Evolutionary conservation across 1,139 yeast species (phyloP).

Genomic region (Yamadazyma sp.): DNA sequence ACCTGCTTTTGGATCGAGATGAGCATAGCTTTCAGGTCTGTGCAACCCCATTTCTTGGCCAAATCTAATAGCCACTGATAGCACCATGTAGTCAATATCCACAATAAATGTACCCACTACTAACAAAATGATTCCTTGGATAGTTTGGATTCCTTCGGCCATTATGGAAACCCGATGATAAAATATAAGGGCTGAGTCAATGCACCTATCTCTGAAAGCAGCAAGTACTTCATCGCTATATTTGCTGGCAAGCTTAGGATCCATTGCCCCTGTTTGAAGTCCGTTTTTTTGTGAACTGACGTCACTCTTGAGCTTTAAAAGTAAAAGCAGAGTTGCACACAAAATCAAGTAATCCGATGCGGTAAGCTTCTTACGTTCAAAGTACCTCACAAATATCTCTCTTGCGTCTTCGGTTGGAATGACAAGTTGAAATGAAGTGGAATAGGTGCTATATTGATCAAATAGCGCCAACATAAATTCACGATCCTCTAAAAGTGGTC

Average conservation of each 20-base stretch:
- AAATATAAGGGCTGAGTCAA: conserved; percentile 41
- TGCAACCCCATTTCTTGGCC: conserved; percentile 71
- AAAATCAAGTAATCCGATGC: conserved; percentile 11
- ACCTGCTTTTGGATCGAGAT: conserved; percentile 36
- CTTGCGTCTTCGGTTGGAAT: conserved; percentile 19
- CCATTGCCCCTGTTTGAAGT: background rate
- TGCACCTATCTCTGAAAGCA: conserved; percentile 21
- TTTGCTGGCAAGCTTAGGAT: conserved; percentile 2
- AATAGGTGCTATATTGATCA: conserved; percentile 17
- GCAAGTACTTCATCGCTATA: conserved; percentile 12
- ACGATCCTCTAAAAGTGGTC: conserved; percentile 30
- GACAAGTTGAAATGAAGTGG: conserved; percentile 15
- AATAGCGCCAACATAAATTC: conserved; percentile 24
- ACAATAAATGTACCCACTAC: conserved; percentile 36
- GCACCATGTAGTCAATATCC: conserved; percentile 43
- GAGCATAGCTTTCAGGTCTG: conserved; percentile 48
- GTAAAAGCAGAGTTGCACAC: conserved; percentile 7
- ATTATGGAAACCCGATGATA: conserved; percentile 48
- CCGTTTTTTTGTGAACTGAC: conserved; percentile 20
- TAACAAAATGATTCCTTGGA: conserved; percentile 50
- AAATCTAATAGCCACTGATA: conserved; percentile 54
- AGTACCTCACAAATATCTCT: conserved; percentile 24
- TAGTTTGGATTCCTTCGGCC: conserved; percentile 50
- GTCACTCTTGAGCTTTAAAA: conserved; percentile 7
- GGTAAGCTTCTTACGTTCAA: conserved; percentile 10